A percentile compares a stretch with the other conserved stretches of the same genome.
Evolutionary conservation across 257 asterid genomes (phyloP).

Genomic region (Anisodus acutangulus): DNA sequence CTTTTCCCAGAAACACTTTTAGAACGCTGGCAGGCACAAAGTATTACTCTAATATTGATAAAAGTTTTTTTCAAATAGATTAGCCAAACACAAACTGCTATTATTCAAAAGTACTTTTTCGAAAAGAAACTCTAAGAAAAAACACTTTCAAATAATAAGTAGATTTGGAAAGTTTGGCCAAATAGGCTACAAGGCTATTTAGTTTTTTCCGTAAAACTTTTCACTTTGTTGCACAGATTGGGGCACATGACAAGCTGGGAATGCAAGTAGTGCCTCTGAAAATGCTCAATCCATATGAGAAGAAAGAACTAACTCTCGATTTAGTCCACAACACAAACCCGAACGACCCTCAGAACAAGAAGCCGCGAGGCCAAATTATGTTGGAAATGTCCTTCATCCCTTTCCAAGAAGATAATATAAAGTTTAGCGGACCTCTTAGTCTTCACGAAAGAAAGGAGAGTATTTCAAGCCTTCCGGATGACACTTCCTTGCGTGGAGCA

Average conservation of each 20-base stretch:
- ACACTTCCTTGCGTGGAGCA: slow-evolving; percentile 49
- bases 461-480: slow-evolving; percentile 36
- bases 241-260: slow-evolving; percentile 82
- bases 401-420: slow-evolving; percentile 65
- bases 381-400: slow-evolving; percentile 66
- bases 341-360: slow-evolving; percentile 59
- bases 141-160: too few relatives aligned
- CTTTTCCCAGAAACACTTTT: too few relatives aligned
- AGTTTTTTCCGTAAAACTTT: background rate
- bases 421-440: slow-evolving; percentile 38
- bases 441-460: slow-evolving; percentile 34
- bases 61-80: too few relatives aligned
- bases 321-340: slow-evolving; percentile 62
- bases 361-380: slow-evolving; percentile 56
- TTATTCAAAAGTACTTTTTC: too few relatives aligned
- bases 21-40: too few relatives aligned
- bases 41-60: too few relatives aligned
- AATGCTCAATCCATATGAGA: slow-evolving; percentile 59
- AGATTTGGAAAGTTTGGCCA: too few relatives aligned
- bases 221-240: slow-evolving; percentile 51
- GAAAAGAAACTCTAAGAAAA: too few relatives aligned
- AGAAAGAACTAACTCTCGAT: slow-evolving; percentile 52
- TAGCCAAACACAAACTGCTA: too few relatives aligned
- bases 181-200: too few relatives aligned
- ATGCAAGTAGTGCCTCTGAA: slow-evolving; percentile 71